Base-by-base conservation (phyloP, 2,329 filamentous ascomycete species). In the Furcasterigmium furcatum region DNA sequence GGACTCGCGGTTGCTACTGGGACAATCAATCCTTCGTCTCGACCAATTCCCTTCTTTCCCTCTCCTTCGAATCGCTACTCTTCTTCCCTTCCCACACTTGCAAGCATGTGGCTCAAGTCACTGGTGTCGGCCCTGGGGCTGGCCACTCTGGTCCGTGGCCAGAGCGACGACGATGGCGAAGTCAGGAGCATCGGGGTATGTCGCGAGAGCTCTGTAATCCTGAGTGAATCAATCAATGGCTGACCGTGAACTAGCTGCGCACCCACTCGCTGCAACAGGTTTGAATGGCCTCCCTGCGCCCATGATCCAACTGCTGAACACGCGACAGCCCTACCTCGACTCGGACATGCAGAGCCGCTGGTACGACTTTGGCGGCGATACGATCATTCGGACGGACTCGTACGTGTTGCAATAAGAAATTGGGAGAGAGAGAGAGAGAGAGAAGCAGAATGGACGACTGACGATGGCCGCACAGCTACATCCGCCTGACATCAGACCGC, bases 361-460 rank as follows among this genome's bases (percentile, higher is more conserved):
- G 92, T 99, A 92, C 71, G 94, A 99, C 73, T 99, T 95, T 79
- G 94, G 94, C 64, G 94, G 92, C 63, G 91, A 96, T 72, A 90
- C 92, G 34, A 85, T 99, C 58, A 80, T 96, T 59, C 75, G 82
- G 57, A 83, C 82, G 53, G 82, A 85, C 63, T 78, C 78, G 82
- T 85, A 81, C 53, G 77, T 68, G 43, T 40, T n/a, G n/a, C n/a
- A n/a, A n/a, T n/a, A n/a, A n/a, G n/a, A n/a, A n/a, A n/a, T 12
- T 19, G 18, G 10, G 22, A 30, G 12, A 30, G 13, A 7, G 7
- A 27, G 7, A 7, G 24, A 27, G 12, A 12, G 12, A 27, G 24
- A 27, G 7, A 27, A 27, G 24, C 24, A 27, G 7, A 27, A 27
- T 27, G 7, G 24, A 27, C 24, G 12, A 18, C n/a, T 36, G 34